Evolutionary conservation across 345 rosid species (phyloP), one percentile per base, ranked within the genome.

Genomic region (Gossypium bickii): DNA sequence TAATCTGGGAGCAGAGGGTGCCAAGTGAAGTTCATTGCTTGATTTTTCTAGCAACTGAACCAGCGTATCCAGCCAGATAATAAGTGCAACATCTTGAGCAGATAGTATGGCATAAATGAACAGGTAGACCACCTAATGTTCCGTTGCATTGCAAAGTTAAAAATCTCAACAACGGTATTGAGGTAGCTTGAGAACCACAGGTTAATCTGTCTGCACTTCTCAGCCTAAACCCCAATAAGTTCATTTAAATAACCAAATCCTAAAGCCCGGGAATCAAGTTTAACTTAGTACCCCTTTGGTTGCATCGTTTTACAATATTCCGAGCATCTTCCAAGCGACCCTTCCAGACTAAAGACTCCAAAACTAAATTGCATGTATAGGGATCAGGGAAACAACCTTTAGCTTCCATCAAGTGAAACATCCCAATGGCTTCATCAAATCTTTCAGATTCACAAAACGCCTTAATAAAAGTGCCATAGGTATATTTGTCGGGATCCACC

Each of bases 361-460:
- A 76, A 67, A 87, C 74, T 70, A 87, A 78, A 77, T 84, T 86
- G 58, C 77, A 76, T 38, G 86, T 82, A 80, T 81, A 83, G 41
- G 93, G 84, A 85, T 84, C 90, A 13, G 90, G 94, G 72, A 73
- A 62, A 78, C 87, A 88, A 45, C 88, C 89, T 77, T 86, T 88
- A 44, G 72, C 81, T 81, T 91, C 92, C 92, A 88, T 84, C 34
- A 83, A 75, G 67, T 75, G 62, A 77, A 86, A 81, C 78, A 87
- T 78, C 81, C 88, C 74, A 83, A 85, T 85, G 22, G 91, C 97
- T 84, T 87, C 94, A 75, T 68, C 81, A 65, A 67, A 79, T 80
- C 83, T 83, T 62, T 87, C 90, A 71, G 83, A 82, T 74, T 86
- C 86, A 73, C 81, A 78, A 44, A 91, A 70, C 38, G 89, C 85